Conservation (phyloP, 2,329 filamentous ascomycete species). For the Pseudogymnoascus sp. region DNA sequence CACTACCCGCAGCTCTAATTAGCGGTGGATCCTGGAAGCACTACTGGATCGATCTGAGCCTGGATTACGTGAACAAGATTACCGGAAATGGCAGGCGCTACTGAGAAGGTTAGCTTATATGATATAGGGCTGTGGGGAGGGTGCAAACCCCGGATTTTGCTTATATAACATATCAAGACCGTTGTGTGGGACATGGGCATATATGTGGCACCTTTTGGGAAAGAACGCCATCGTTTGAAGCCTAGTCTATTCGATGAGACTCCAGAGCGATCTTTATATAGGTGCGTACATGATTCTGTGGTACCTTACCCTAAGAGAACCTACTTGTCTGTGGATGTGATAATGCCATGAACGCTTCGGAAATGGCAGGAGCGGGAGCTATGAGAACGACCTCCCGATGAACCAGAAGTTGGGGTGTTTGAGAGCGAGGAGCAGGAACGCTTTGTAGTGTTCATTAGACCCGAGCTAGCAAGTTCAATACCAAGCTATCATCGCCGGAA, state of each 20-base stretch:
- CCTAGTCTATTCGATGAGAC: neutral
- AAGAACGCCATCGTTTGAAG: neutral
- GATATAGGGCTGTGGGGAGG: neutral
- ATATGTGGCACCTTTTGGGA: neutral
- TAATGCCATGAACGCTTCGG: neutral
- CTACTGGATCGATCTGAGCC: neutral
- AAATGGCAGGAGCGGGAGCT: neutral
- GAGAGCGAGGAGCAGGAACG: neutral
- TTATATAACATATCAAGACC: neutral
- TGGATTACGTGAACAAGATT: conserved; percentile 1
- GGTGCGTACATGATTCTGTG: neutral
- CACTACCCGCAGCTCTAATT: neutral
- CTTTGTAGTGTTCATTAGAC: neutral
- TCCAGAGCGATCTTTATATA: neutral
- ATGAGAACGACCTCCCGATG: neutral
- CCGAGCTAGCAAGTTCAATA: neutral
- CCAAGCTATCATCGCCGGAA: too few relatives aligned
- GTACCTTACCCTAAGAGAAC: neutral
- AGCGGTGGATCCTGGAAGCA: neutral
- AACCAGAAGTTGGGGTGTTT: too few relatives aligned
- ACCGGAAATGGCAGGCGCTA: neutral
- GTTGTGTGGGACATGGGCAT: neutral
- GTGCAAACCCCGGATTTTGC: neutral
- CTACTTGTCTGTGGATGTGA: too few relatives aligned
- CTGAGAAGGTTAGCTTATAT: neutral